Conservation (phyloP, 2,329 filamentous ascomycete species). For the Colletotrichum sp. region DNA sequence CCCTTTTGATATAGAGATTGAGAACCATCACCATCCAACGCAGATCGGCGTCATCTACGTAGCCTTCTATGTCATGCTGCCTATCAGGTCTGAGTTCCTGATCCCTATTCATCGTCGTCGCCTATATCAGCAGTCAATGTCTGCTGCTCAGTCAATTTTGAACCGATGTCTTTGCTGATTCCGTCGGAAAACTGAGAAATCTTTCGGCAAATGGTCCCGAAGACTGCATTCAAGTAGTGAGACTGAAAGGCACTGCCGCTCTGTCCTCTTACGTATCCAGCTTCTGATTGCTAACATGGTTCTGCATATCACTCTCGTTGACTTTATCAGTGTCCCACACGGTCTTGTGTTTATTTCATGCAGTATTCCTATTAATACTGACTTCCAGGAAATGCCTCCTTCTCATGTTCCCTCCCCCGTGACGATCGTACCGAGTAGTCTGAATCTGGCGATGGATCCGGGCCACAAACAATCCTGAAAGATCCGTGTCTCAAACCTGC, state of each 20-base stretch:
- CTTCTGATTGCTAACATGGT: not conserved
- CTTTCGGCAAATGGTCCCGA: no score
- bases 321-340: no score
- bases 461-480: not conserved
- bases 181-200: fast-evolving
- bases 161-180: not conserved
- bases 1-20: not conserved
- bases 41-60: not conserved
- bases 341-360: not conserved
- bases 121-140: not conserved
- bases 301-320: fast-evolving
- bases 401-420: not conserved
- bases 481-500: not conserved
- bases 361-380: not conserved
- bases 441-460: not conserved
- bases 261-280: not conserved
- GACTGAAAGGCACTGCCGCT: not conserved
- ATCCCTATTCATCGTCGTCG: not conserved
- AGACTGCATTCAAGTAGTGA: not conserved
- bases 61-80: not conserved
- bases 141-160: not conserved
- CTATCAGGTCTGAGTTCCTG: no score
- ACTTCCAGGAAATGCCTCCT: not conserved
- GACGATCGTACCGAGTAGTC: not conserved
- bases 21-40: not conserved